These are phyloP conservation scores for Protomyces gravidus DNA, from an alignment of 1,139 yeast genomes.

Conservation along the genomic window DNA sequence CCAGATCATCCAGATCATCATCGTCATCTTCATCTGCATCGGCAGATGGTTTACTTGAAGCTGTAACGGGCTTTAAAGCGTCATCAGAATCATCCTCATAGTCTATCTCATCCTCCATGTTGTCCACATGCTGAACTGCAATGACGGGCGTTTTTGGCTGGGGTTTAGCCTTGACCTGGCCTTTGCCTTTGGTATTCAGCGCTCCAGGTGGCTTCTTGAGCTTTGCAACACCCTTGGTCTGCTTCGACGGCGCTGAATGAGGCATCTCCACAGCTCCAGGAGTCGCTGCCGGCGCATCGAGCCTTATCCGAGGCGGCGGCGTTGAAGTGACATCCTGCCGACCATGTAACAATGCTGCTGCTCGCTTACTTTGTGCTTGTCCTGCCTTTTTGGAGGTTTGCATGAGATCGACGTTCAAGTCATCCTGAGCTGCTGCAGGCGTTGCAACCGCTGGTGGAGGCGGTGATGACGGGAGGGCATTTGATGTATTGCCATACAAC, in stretches of 20 bases:
- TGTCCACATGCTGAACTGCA: background rate
- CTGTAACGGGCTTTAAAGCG: background rate
- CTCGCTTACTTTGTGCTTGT: background rate
- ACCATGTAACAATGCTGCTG: background rate
- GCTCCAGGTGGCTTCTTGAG: background rate
- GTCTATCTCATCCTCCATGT: background rate
- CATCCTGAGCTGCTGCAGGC: background rate
- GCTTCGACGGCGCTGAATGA: background rate
- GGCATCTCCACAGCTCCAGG: background rate
- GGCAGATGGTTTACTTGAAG: background rate
- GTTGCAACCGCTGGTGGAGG: background rate
- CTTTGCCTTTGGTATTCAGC: background rate
- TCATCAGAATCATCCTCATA: background rate
- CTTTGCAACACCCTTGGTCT: background rate
- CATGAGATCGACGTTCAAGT: background rate
- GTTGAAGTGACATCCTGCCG: background rate
- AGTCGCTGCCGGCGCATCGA: background rate
- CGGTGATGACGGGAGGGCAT: background rate
- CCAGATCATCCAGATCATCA: slow-evolving; percentile 19
- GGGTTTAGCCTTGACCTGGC: background rate
- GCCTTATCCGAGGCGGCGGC: background rate
- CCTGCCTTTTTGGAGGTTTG: background rate
- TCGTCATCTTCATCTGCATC: slow-evolving; percentile 19
- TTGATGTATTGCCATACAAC: background rate
- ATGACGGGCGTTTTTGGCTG: background rate